Conservation (phyloP, 1,284 basidiomycete species). For the Exsudoporus floridanus region DNA sequence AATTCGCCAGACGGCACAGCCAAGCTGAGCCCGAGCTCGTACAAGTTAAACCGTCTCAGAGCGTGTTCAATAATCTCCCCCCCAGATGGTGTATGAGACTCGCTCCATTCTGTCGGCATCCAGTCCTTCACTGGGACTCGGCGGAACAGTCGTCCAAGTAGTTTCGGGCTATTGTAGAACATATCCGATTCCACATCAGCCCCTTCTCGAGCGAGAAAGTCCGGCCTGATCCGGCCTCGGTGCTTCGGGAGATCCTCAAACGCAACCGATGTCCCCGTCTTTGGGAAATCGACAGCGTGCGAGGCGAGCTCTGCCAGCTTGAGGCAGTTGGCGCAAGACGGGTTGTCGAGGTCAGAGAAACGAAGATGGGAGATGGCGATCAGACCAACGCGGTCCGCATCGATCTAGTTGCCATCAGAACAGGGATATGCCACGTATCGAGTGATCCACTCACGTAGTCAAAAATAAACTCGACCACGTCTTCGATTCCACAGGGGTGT, state of each 20-base stretch:
- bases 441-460: constrained; percentile 39
- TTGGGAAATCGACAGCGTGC: constrained; percentile 69
- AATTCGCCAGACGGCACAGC: constrained; percentile 27
- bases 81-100: constrained; percentile 24
- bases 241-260: constrained; percentile 48
- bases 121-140: constrained; percentile 36
- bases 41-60: constrained; percentile 23
- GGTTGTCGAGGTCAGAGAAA: constrained; percentile 51
- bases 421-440: neutral
- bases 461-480: constrained; percentile 52
- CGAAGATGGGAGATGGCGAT: constrained; percentile 64
- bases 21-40: constrained; percentile 32
- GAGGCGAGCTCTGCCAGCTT: constrained; percentile 65
- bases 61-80: constrained; percentile 28
- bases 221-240: constrained; percentile 35
- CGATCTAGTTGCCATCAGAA: constrained; percentile 33
- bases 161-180: constrained; percentile 40
- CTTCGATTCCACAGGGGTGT: constrained; percentile 41
- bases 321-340: constrained; percentile 48
- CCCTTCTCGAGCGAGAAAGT: constrained; percentile 45
- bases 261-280: constrained; percentile 59
- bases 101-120: constrained; percentile 29
- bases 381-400: constrained; percentile 61
- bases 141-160: constrained; percentile 42
- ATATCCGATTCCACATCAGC: constrained; percentile 19